phyloP scores from a whole-genome alignment of 2,329 filamentous ascomycete genomes.

The Penicillium sclerotiorum region DNA sequence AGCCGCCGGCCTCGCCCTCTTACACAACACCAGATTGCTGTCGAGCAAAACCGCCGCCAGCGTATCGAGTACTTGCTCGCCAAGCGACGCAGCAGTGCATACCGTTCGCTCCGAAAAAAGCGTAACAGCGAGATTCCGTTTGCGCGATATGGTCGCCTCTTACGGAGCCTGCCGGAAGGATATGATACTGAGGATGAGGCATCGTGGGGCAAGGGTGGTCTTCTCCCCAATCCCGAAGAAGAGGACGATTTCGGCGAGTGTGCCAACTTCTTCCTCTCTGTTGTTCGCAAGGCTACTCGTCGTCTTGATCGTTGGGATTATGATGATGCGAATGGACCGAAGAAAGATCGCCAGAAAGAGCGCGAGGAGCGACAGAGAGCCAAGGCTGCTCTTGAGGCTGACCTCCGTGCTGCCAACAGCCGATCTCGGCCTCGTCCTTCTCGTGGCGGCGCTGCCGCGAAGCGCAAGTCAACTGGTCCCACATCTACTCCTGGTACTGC shows the following conservation, averaged over 20 bases:
- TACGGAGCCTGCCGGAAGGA: slow-evolving; percentile 46
- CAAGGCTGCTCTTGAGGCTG: slow-evolving; percentile 25
- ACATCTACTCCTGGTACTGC: slow-evolving; percentile 20
- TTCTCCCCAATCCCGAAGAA: slow-evolving; percentile 44
- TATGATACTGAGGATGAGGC: slow-evolving; percentile 53
- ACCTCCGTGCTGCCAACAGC: slow-evolving; percentile 23
- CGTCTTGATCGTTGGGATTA: slow-evolving; percentile 51
- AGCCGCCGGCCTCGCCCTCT: slow-evolving; percentile 50
- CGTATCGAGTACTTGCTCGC: slow-evolving; percentile 52
- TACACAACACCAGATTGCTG: slow-evolving; percentile 53
- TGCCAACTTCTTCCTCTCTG: slow-evolving; percentile 47
- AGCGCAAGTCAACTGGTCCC: slow-evolving; percentile 32
- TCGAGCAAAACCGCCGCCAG: slow-evolving; percentile 52
- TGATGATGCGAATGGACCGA: slow-evolving; percentile 43
- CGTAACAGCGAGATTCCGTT: slow-evolving; percentile 45
- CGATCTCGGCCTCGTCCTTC: slow-evolving; percentile 23
- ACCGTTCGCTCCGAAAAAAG: slow-evolving; percentile 39
- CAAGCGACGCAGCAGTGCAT: slow-evolving; percentile 44
- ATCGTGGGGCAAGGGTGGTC: slow-evolving; percentile 47
- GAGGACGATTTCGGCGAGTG: slow-evolving; percentile 53
- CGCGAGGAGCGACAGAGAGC: slow-evolving; percentile 42
- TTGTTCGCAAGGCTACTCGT: slow-evolving; percentile 46
- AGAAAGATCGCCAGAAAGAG: slow-evolving; percentile 40
- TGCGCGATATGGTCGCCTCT: slow-evolving; percentile 43
- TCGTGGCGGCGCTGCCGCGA: slow-evolving; percentile 27